phyloP scores from a whole-genome alignment of 2,329 filamentous ascomycete genomes.

The Didymella glomerata region DNA sequence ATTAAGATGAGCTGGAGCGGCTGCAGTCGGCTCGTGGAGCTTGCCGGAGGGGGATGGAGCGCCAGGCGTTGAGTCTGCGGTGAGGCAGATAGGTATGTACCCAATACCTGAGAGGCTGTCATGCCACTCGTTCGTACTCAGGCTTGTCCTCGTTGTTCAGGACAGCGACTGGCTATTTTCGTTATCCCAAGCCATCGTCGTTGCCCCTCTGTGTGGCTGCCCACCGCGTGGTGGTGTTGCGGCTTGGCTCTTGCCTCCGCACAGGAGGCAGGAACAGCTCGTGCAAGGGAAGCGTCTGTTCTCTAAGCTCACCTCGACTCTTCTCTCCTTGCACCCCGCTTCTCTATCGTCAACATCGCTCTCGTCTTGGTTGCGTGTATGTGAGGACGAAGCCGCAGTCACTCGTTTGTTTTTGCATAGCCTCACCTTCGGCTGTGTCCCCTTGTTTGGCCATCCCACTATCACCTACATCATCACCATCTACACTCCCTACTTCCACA shows the following conservation, averaged over 20 bases:
- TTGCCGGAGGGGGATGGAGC: background rate
- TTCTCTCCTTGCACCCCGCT: conserved; percentile 9
- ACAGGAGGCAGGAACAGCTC: conserved; percentile 9
- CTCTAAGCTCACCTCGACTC: conserved; percentile 3
- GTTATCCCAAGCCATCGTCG: conserved; percentile 1
- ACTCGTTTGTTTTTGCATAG: conserved; percentile 35
- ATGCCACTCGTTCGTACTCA: conserved; percentile 2
- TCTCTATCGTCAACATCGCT: conserved; percentile 26
- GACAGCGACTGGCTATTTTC: background rate
- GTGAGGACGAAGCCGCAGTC: conserved; percentile 25
- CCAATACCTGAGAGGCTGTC: conserved; percentile 4
- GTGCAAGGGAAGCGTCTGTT: background rate
- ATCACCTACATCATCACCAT: conserved; percentile 28
- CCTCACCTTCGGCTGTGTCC: conserved; percentile 27
- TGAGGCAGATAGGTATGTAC: conserved; percentile 15
- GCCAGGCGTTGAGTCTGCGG: background rate
- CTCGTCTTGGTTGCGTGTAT: conserved; percentile 27
- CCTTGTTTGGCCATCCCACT: conserved; percentile 32
- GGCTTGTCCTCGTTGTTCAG: background rate
- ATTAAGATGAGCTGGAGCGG: background rate
- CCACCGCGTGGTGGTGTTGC: conserved; percentile 1
- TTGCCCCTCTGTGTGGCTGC: background rate
- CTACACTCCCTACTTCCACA: conserved; percentile 16
- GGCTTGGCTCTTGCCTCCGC: conserved; percentile 7
- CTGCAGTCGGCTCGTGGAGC: background rate